These are phyloP conservation scores for Adansonia grandidieri DNA, from an alignment of 441 rosid genomes.

Conservation along the genomic window DNA sequence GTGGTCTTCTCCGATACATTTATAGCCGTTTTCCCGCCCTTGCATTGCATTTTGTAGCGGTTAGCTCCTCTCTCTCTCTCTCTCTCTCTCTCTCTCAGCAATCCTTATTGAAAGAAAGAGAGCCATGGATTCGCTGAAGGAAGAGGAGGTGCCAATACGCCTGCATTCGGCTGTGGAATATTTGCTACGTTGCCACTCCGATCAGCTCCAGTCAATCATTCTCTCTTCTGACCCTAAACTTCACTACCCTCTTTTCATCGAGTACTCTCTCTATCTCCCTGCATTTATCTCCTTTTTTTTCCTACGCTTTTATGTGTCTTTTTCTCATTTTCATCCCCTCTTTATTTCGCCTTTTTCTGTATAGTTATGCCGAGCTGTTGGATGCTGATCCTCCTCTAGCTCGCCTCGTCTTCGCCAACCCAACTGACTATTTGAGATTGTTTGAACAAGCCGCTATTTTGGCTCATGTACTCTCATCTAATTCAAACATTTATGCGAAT, in stretches of 20 bases:
- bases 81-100: not conserved
- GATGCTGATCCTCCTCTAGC: slow-evolving; percentile 68
- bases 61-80: too few relatives aligned
- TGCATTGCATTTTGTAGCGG: too few relatives aligned
- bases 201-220: slow-evolving; percentile 66
- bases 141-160: slow-evolving; percentile 36
- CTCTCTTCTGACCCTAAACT: slow-evolving; percentile 72
- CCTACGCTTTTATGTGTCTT: not conserved
- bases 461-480: slow-evolving; percentile 62
- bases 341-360: not conserved
- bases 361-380: slow-evolving; percentile 77
- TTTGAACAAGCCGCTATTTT: slow-evolving; percentile 76
- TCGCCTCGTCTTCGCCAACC: slow-evolving; percentile 62
- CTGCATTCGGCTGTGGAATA: slow-evolving; percentile 59
- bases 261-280: slow-evolving; percentile 40
- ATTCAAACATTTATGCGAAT: not conserved
- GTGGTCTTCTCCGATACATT: not conserved
- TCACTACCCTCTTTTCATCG: slow-evolving; percentile 74
- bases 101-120: not conserved
- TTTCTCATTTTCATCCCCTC: not conserved
- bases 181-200: slow-evolving; percentile 54
- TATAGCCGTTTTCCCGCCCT: slow-evolving; percentile 18
- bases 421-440: slow-evolving; percentile 53
- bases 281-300: not conserved
- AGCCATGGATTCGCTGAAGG: slow-evolving; percentile 34